Evolutionary conservation across 2,329 filamentous ascomycete genomes (phyloP), one percentile per base, ranked within the genome.

Genomic region (Elsinoe fawcettii): DNA sequence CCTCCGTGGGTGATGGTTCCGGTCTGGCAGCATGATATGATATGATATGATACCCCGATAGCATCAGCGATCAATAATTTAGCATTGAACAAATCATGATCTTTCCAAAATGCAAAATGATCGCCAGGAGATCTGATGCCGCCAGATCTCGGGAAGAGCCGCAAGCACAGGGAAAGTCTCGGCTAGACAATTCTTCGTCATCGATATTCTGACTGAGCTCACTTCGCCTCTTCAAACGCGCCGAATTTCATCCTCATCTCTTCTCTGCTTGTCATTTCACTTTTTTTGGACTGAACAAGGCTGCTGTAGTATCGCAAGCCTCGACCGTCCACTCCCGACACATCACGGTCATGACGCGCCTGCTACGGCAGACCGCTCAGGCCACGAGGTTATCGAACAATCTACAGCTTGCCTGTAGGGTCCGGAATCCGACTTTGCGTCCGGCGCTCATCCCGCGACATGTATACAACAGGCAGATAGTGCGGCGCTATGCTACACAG

Each of bases 401-500:
- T 22, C 58, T 69, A 36, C 63, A 70, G 55, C 66, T 67, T 14
- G 64, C 67, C 32, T 63, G 63, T 34, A 61, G 69, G 56, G 69
- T 68, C 64, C 66, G 66, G 54, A 64, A 66, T 23, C 65, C 70
- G 22, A 64, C 69, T 14, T 57, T 65, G 43, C 60, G 71, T 64
- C 70, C 70, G 23, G 69, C 71, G 16, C 70, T 71, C 5, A 63
- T 74, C 23, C 71, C 74, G 34, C 69, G 74, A 62, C 74, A 72
- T 41, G 64, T 72, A 51, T 77, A 71, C 58, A 68, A 73, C 25
- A 71, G 73, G 59, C 74, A 75, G 59, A 70, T 72, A 18, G 67
- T 69, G 46, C 68, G 74, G 57, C 65, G 69, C 47, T 77, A 75
- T 61, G 71, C 75, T 49, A 73, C 75, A 5, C 72, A 73, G 59